Base-by-base conservation (phyloP, 805 yeast species). In the Allodekkera sacchari region DNA sequence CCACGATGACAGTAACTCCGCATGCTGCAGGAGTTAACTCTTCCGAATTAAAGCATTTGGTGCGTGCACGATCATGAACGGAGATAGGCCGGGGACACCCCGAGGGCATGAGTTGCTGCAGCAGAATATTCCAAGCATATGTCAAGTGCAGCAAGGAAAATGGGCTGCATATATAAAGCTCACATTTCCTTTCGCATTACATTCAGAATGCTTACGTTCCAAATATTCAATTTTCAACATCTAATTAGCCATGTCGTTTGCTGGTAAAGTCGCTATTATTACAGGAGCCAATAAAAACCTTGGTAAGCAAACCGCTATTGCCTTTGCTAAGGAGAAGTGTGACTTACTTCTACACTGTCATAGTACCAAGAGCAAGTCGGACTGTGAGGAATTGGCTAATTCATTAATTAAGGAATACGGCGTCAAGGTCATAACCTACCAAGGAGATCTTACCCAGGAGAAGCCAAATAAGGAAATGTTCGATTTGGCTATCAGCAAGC, bases 261-360 rank as follows among this genome's bases (percentile, higher is more conserved):
- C 22, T 13, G 42, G 41, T 11, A 41, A 39, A 27, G 25, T 33
- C 1, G 32, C 45, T 11, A 37, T 40, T 18, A 44, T 42, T 16
- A 39, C 45, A 3, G 48, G 46, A 21, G 46, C 41, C 7, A 45
- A 39, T 31, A 45, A 42, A 21, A 45, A 44, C 28, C 29, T 43
- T 18, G 47, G 46, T 22, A 35, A 33, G 10, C 24, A 39, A 25
- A 41, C 46, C 5, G 45, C 47, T 4, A 63, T 79, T 37, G 69
- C 72, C 31, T 59, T 77, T 25, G 83, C 82, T 6, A 54, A 57
- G 23, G 57, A 62, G 22, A 81, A 81, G 16, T 63, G 70, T 15
- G 63, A 71, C 45, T 45, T 76, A 34, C 66, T 68, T 22, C 53
- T 77, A 32, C 81, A 73, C 44, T 73, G 63, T 55, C 78, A 74